Evolutionary conservation across 495 filamentous ascomycete genomes (phyloP).

Genomic region (Immersiella caudata): DNA sequence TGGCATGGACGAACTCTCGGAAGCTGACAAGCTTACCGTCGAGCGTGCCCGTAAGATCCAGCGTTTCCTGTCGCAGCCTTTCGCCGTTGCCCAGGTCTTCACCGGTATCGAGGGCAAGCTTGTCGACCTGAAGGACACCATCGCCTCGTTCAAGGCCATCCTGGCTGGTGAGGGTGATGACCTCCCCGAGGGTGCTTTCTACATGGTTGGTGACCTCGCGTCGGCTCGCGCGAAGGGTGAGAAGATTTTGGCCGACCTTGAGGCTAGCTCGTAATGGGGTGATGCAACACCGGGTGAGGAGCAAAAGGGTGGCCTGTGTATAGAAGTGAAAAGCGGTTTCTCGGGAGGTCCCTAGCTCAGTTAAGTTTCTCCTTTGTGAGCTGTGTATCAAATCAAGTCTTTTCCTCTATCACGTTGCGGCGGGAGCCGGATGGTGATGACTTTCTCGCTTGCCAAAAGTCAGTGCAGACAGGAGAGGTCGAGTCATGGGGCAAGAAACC

Average conservation of each 20-base stretch:
- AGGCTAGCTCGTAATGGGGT: slow-evolving; percentile 65
- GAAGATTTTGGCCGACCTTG: slow-evolving; percentile 97
- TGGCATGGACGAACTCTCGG: slow-evolving; percentile 99
- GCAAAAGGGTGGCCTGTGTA: slow-evolving; percentile 43
- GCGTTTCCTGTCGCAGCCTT: slow-evolving; percentile 98
- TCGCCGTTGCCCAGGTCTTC: slow-evolving; percentile 98
- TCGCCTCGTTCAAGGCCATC: slow-evolving; percentile 95
- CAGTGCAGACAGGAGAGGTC: slow-evolving; percentile 2
- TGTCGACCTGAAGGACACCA: slow-evolving; percentile 98
- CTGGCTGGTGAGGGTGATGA: slow-evolving; percentile 94
- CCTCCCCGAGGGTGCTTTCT: slow-evolving; percentile 94
- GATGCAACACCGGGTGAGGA: slow-evolving; percentile 39
- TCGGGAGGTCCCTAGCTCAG: slow-evolving; percentile 40
- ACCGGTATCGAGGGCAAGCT: slow-evolving; percentile 98
- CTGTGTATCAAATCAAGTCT: slow-evolving; percentile 49
- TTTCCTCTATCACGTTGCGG: slow-evolving; percentile 33
- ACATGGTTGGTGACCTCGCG: slow-evolving; percentile 97
- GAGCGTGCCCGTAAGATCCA: slow-evolving; percentile 99
- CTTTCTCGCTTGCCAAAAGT: slow-evolving; percentile 15
- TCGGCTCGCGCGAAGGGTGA: slow-evolving; percentile 95
- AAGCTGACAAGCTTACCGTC: slow-evolving; percentile 98
- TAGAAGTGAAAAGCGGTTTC: slow-evolving; percentile 41
- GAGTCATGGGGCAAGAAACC: not conserved
- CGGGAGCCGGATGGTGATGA: slow-evolving; percentile 7
- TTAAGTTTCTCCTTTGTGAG: slow-evolving; percentile 44